phyloP scores from a whole-genome alignment of 2,329 filamentous ascomycete genomes.

The Alternaria gaisen region DNA sequence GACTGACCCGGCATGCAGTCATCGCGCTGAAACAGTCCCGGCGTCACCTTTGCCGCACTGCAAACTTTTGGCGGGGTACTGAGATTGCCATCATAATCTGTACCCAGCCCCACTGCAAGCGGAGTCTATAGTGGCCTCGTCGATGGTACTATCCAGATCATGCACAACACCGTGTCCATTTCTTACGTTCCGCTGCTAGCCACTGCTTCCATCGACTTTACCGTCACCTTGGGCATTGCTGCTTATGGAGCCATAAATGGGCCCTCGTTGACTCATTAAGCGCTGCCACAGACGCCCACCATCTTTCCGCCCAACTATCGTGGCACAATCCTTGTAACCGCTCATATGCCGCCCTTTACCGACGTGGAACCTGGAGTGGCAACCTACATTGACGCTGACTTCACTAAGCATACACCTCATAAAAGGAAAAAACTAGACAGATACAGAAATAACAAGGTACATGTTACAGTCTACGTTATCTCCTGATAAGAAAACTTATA shows the following conservation, averaged over 20 bases:
- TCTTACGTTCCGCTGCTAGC: conserved; percentile 15
- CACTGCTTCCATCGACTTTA: conserved; percentile 1
- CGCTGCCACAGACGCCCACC: conserved; percentile 9
- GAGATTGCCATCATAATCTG: conserved; percentile 18
- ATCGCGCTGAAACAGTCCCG: conserved; percentile 6
- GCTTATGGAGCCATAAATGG: conserved; percentile 4
- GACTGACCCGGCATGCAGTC: neutral
- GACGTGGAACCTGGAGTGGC: neutral
- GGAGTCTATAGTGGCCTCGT: conserved; percentile 15
- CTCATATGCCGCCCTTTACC: conserved; percentile 6
- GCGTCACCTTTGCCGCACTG: conserved; percentile 16
- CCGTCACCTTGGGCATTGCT: conserved; percentile 2
- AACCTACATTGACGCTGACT: neutral
- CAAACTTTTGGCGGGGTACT: conserved; percentile 28
- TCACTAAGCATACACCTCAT: neutral
- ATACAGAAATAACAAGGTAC: no score
- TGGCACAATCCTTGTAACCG: conserved; percentile 2
- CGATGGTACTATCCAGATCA: conserved; percentile 16
- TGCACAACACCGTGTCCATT: conserved; percentile 29
- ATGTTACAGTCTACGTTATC: neutral
- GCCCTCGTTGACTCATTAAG: conserved; percentile 12
- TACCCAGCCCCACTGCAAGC: conserved; percentile 23
- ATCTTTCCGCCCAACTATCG: neutral
- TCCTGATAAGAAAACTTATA: no score
- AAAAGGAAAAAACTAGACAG: neutral